phyloP scores from a whole-genome alignment of 129 eudicot species.

The Arctium minus region DNA sequence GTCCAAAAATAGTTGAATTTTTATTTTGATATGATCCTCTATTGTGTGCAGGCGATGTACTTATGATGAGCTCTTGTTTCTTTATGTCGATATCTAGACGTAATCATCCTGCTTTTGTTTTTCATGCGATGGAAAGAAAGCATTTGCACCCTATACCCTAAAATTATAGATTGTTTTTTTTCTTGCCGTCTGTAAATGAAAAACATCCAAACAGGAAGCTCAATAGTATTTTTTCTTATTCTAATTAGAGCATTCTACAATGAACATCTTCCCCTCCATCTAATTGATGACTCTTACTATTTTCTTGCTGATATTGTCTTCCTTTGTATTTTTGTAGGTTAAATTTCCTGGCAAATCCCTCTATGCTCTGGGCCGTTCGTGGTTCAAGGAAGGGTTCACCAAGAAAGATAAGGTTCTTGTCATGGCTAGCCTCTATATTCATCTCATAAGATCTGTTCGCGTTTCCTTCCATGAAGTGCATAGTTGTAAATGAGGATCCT shows the following conservation, averaged over 20 bases:
- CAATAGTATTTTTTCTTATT: background rate
- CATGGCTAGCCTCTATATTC: background rate
- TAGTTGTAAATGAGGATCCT: background rate
- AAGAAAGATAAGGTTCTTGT: conserved; percentile 10
- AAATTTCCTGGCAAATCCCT: background rate
- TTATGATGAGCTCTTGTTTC: background rate
- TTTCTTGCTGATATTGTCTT: background rate
- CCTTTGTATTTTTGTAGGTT: conserved; percentile 5
- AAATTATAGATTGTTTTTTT: background rate
- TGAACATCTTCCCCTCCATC: background rate
- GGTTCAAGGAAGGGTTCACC: conserved; percentile 13
- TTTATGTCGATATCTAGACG: background rate
- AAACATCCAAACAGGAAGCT: background rate
- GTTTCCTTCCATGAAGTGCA: background rate
- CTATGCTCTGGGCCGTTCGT: conserved; percentile 13
- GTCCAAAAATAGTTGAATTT: background rate
- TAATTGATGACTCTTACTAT: background rate
- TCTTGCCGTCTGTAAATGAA: background rate
- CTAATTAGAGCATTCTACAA: background rate
- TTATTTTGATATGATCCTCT: background rate
- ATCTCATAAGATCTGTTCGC: background rate
- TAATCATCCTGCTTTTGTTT: background rate
- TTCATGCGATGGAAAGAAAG: background rate
- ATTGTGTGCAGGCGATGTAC: background rate
- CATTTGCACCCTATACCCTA: background rate